Conservation (phyloP, 78 protist genomes). For the Protostelium mycophagum region DNA sequence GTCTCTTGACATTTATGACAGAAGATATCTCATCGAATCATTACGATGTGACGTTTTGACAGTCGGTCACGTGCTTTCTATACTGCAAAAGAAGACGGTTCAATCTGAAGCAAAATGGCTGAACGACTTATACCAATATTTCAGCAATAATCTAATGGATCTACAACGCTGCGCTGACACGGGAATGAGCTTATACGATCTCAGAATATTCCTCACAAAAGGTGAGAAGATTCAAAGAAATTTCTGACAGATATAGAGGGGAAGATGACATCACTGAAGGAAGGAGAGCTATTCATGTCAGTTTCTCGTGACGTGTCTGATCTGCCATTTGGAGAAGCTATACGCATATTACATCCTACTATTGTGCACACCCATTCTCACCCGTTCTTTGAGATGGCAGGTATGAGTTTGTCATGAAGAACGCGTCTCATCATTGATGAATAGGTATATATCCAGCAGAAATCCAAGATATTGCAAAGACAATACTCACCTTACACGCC, state of each 20-base stretch:
- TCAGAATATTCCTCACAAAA: neutral
- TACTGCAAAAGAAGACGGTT: neutral
- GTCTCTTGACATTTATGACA: neutral
- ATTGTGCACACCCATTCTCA: neutral
- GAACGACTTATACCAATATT: neutral
- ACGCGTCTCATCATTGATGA: neutral
- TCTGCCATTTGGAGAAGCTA: neutral
- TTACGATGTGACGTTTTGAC: too few species aligned
- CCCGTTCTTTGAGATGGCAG: neutral
- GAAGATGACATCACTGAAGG: neutral
- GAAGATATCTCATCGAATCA: neutral
- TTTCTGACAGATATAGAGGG: too few species aligned
- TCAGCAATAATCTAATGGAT: neutral
- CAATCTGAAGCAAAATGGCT: too few species aligned
- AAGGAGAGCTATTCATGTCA: neutral
- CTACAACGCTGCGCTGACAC: neutral
- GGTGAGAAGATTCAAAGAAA: neutral
- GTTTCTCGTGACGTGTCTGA: neutral
- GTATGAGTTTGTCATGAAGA: neutral
- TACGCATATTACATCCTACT: neutral
- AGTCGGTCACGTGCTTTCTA: too few species aligned
- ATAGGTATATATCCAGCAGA: neutral
- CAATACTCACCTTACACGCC: too few species aligned
- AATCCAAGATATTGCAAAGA: too few species aligned
- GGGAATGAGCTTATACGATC: neutral